phyloP scores from a whole-genome alignment of 192 early-diverging fungal species.

The Rhizoclosmatium sp. region DNA sequence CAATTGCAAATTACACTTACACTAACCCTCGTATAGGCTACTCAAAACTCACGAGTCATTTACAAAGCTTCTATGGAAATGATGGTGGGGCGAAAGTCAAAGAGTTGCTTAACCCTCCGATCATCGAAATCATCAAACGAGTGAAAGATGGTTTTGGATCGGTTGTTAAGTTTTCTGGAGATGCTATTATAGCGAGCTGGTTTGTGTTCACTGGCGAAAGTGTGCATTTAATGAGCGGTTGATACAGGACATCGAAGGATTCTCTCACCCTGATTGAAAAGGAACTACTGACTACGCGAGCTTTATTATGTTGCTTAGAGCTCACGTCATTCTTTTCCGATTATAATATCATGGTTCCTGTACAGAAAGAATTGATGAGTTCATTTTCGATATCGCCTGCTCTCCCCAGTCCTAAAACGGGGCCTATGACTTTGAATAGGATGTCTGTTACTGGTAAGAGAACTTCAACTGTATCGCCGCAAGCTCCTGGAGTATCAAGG shows the following conservation, averaged over 20 bases:
- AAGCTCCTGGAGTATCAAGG: background rate
- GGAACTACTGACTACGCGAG: slow-evolving; percentile 1
- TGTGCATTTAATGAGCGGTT: background rate
- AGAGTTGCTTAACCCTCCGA: slow-evolving; percentile 40
- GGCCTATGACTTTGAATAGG: background rate
- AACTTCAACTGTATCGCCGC: background rate
- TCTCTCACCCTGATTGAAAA: background rate
- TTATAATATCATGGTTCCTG: slow-evolving; percentile 23
- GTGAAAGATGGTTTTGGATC: slow-evolving; percentile 30
- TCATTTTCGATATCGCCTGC: background rate
- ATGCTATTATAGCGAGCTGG: slow-evolving; percentile 36
- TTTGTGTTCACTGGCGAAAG: background rate
- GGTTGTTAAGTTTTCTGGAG: slow-evolving; percentile 40
- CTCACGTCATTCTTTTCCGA: slow-evolving; percentile 30
- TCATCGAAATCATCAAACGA: slow-evolving; percentile 33
- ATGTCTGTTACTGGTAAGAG: background rate
- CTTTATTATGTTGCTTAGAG: slow-evolving; percentile 25
- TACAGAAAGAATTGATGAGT: background rate
- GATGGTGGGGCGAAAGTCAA: slow-evolving; percentile 35
- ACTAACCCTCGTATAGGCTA: slow-evolving; percentile 13
- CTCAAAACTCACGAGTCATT: slow-evolving; percentile 29
- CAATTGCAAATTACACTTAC: too few species aligned
- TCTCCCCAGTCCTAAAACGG: background rate
- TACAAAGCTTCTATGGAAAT: slow-evolving; percentile 26
- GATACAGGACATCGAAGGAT: background rate